These are phyloP conservation scores for Aspergillus pseudoviridinutans DNA, from an alignment of 2,329 filamentous ascomycete species.

Conservation along the genomic window DNA sequence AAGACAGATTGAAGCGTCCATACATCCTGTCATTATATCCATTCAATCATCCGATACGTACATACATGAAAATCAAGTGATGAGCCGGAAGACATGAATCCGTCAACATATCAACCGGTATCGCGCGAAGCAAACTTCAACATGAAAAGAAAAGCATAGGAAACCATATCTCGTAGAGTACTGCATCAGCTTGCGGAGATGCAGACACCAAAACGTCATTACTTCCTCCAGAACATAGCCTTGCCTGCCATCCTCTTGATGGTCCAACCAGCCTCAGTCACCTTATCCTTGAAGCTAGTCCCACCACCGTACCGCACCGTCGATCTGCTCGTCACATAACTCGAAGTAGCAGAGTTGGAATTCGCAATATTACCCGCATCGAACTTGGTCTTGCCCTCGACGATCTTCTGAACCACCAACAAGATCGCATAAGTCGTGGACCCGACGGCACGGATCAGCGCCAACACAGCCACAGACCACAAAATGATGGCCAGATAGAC, in stretches of 20 bases:
- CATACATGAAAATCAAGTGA: slow-evolving; percentile 4
- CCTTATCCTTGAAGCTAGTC: slow-evolving; percentile 31
- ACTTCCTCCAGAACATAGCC: slow-evolving; percentile 40
- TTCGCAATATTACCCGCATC: slow-evolving; percentile 33
- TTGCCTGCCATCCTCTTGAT: slow-evolving; percentile 30
- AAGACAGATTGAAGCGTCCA: not conserved
- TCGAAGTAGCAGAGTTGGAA: slow-evolving; percentile 18
- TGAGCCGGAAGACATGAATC: slow-evolving; percentile 1
- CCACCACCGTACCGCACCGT: slow-evolving; percentile 29
- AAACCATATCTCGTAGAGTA: slow-evolving; percentile 4
- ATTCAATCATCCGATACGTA: slow-evolving; percentile 11
- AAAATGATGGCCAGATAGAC: slow-evolving; percentile 90
- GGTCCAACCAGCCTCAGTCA: slow-evolving; percentile 34
- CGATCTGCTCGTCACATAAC: slow-evolving; percentile 18
- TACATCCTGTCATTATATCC: slow-evolving; percentile 13
- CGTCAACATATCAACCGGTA: slow-evolving; percentile 8
- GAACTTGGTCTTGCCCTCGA: slow-evolving; percentile 75
- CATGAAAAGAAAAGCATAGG: slow-evolving; percentile 8
- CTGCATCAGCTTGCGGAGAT: not conserved
- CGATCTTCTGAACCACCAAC: slow-evolving; percentile 76
- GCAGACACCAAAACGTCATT: slow-evolving; percentile 7
- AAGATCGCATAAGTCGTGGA: slow-evolving; percentile 77
- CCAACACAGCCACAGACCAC: slow-evolving; percentile 82
- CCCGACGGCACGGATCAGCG: slow-evolving; percentile 82
- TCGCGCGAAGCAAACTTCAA: slow-evolving; percentile 11